Percentiles rank a stretch among this genome's conserved stretches.
phyloP scores from a whole-genome alignment of 2,329 filamentous ascomycete species.

The Ceratocystiopsis minuta region DNA sequence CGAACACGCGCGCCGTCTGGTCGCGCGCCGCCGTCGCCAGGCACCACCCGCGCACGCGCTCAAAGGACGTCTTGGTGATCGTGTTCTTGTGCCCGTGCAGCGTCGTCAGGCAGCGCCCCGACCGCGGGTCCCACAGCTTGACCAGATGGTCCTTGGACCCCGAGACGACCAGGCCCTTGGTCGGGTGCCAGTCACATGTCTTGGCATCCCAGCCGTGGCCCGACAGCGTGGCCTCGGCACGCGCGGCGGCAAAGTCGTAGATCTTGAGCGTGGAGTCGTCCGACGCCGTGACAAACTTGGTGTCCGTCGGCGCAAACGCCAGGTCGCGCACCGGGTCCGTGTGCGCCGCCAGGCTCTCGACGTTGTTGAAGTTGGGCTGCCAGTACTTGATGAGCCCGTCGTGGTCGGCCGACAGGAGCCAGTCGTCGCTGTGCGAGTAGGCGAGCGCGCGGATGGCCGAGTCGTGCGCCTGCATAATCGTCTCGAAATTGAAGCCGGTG shows the following conservation, averaged over 20 bases:
- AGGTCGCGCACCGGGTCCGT: slow-evolving; percentile 78
- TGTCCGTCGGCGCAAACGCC: slow-evolving; percentile 82
- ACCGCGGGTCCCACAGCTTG: slow-evolving; percentile 96
- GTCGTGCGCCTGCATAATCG: slow-evolving; percentile 96
- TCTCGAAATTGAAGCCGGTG: slow-evolving; percentile 98
- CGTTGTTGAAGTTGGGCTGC: slow-evolving; percentile 98
- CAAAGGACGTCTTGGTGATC: slow-evolving; percentile 82
- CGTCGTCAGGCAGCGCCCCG: slow-evolving; percentile 74
- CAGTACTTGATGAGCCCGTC: slow-evolving; percentile 95
- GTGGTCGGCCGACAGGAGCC: slow-evolving; percentile 89
- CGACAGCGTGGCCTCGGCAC: slow-evolving; percentile 64
- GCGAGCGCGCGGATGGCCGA: slow-evolving; percentile 63
- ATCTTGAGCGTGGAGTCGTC: slow-evolving; percentile 90
- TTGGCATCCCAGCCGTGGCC: slow-evolving; percentile 99
- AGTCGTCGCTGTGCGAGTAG: slow-evolving; percentile 93
- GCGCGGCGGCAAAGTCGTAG: slow-evolving; percentile 80
- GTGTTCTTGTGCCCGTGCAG: slow-evolving; percentile 96
- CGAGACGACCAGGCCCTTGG: slow-evolving; percentile 82
- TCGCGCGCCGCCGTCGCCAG: slow-evolving; percentile 87
- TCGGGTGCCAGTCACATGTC: slow-evolving; percentile 92
- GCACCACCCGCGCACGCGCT: slow-evolving; percentile 65
- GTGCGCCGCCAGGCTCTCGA: slow-evolving; percentile 85
- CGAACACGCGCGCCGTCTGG: slow-evolving; percentile 82
- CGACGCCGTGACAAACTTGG: slow-evolving; percentile 89
- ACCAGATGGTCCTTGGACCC: slow-evolving; percentile 95